Percentiles rank a stretch among this genome's conserved stretches.
Evolutionary conservation across 2,329 filamentous ascomycete genomes (phyloP).

Genomic region (Diaporthe vexans): DNA sequence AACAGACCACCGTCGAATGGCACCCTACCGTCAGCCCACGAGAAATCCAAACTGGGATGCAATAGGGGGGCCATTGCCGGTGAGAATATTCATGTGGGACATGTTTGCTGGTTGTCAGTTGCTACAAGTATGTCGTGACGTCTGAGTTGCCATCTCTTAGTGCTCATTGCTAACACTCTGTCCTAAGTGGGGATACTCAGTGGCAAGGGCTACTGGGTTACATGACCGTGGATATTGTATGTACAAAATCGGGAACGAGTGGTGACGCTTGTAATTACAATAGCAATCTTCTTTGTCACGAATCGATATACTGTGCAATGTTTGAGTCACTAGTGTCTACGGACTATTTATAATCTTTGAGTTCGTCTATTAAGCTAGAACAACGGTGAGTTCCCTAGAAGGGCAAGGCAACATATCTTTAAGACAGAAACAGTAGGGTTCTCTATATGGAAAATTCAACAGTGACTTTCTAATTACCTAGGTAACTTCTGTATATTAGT

Average conservation of each 20-base stretch:
- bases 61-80: background rate
- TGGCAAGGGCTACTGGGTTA: background rate
- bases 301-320: no score
- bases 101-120: background rate
- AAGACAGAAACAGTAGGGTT: no score
- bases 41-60: background rate
- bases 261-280: background rate
- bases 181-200: slow-evolving; percentile 1
- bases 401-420: no score
- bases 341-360: no score
- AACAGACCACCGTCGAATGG: background rate
- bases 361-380: no score
- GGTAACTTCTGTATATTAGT: no score
- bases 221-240: background rate
- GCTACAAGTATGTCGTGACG: background rate
- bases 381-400: no score
- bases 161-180: background rate
- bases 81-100: background rate
- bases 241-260: background rate
- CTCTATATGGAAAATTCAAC: no score
- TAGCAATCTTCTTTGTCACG: no score
- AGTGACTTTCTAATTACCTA: no score
- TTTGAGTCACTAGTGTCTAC: no score
- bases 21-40: background rate
- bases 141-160: background rate